Evolutionary conservation across 768 basidiomycete genomes (phyloP).

Genomic region (Agrocybe pediades): DNA sequence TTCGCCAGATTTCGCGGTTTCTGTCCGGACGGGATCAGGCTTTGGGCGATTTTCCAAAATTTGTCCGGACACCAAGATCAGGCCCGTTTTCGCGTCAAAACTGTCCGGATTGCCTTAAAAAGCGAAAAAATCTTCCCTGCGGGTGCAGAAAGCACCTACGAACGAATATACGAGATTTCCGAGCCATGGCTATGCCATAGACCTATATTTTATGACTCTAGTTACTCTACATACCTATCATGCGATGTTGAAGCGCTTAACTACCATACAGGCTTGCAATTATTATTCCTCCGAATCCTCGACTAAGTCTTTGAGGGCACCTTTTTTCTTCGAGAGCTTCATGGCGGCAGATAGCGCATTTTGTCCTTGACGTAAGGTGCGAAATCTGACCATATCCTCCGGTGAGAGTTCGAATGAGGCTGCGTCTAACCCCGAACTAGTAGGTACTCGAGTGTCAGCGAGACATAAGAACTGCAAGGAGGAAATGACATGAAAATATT

Average conservation of each 20-base stretch:
- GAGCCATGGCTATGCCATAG: too few relatives aligned
- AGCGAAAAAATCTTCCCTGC: neutral
- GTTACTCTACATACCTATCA: too few relatives aligned
- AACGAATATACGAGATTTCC: too few relatives aligned
- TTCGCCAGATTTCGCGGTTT: neutral
- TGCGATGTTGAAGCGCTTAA: too few relatives aligned
- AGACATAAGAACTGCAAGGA: too few relatives aligned
- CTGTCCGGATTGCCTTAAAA: neutral
- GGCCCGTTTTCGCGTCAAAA: neutral
- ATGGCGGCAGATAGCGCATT: neutral
- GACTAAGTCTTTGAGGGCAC: neutral
- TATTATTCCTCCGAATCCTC: neutral
- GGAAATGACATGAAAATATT: too few relatives aligned
- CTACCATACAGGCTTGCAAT: neutral
- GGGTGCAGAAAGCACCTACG: neutral
- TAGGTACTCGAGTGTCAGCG: too few relatives aligned
- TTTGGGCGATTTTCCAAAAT: neutral
- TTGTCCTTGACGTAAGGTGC: too few relatives aligned
- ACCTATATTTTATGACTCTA: too few relatives aligned
- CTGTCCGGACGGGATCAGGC: constrained; percentile 4
- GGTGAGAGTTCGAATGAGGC: too few relatives aligned
- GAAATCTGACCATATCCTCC: too few relatives aligned
- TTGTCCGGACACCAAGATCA: constrained; percentile 3
- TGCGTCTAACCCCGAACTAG: too few relatives aligned
- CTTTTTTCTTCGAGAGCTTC: neutral